Base-by-base conservation (phyloP, 805 yeast genomes). In the Brettanomyces nanus region DNA sequence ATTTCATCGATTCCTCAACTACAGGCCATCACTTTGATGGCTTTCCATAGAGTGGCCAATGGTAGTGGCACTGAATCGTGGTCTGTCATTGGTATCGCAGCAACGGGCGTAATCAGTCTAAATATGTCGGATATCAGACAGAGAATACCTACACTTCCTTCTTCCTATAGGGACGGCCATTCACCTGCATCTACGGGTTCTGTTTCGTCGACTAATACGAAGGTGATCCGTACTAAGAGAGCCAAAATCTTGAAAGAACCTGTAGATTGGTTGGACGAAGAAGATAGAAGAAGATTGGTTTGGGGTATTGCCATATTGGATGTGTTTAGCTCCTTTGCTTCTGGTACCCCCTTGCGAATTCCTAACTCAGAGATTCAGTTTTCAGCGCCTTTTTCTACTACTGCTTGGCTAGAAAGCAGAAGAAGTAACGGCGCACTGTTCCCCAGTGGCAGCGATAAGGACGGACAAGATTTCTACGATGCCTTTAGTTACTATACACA, bases 191-290 rank as follows among this genome's bases (percentile, higher is more conserved):
- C 38, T 11, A 19, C 30, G 15, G 26, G 28, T 6, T 19, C 25
- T 21, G 5, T 26, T 5, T 11, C 19, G 17, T 17, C 29, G n/a
- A 6, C 40, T 14, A 29, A 18, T 2, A 11, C 23, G 13, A 26
- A 22, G 19, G n/a, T 47, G 20, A 31, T 55, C 35, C 43, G 46
- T 7, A 42, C 55, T 3, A 45, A 46, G 30, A 35, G 46, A 14
- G 45, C 51, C 6, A 41, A 45, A 23, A 19, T 51, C 7, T 36
- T 51, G 18, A 36, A 37, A 19, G 50, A 45, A 23, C 54, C 57
- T 1, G 53, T 53, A 15, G 53, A 58, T 33, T 63, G 68, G 65
- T 53, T 61, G n/a, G 66, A 63, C 36, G 56, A 49, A 15, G 67
- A 63, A 34, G 51, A 55, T 5, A 53, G 65, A 56, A 42, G 51